Evolutionary conservation across 306 rosid genomes (phyloP).

Genomic region (Citrullus mucosospermus): DNA sequence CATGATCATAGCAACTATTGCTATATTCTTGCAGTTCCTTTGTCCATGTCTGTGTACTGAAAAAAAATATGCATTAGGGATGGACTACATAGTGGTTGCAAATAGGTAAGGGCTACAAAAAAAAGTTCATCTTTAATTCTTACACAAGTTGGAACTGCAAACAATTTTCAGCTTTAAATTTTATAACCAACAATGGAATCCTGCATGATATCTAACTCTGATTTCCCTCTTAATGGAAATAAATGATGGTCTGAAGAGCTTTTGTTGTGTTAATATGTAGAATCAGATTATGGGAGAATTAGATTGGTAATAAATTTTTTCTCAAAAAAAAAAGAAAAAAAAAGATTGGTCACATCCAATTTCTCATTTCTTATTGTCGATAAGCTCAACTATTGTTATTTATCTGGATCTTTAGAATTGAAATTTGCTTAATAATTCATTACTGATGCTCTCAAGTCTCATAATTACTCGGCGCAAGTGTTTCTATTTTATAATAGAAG

Average conservation of each 20-base stretch:
- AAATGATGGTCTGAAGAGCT: not conserved
- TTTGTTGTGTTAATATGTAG: not conserved
- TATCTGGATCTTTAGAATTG: not conserved
- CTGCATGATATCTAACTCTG: not conserved
- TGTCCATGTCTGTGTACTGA: too few relatives aligned
- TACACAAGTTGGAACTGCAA: not conserved
- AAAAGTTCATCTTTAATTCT: not conserved
- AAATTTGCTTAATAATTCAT: not conserved
- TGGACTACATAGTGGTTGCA: too few relatives aligned
- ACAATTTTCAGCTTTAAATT: not conserved
- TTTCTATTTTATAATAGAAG: too few relatives aligned
- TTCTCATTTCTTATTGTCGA: not conserved
- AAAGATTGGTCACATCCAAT: not conserved
- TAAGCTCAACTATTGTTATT: not conserved
- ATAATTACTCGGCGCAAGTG: too few relatives aligned
- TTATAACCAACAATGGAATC: not conserved
- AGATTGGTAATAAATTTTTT: not conserved
- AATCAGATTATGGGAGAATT: not conserved
- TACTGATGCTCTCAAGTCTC: not conserved
- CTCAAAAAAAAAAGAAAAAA: too few relatives aligned
- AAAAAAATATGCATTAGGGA: too few relatives aligned
- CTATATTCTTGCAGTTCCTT: too few relatives aligned
- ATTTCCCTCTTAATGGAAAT: not conserved
- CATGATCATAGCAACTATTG: too few relatives aligned
- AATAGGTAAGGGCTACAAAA: too few relatives aligned